Base-by-base conservation (phyloP, 148 eudicot genomes). In the Hydrangea macrophylla region DNA sequence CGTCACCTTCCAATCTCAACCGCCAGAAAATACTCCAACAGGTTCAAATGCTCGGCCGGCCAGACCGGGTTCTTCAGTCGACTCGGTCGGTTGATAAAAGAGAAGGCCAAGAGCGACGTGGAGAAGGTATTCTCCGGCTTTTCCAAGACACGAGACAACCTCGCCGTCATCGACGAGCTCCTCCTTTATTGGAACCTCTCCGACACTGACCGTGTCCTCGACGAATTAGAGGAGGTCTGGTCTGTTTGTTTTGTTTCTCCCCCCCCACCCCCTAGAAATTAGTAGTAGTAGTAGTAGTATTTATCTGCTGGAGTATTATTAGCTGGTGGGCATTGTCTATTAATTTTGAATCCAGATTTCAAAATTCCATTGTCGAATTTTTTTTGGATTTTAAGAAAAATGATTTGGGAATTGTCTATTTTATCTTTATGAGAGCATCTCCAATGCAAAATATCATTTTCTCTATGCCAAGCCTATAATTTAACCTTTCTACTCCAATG, bases 171-270 rank as follows among this genome's bases (percentile, higher is more conserved):
- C 15, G 97, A 94, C 58, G 97, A 90, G 76, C 85, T 94, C 13
- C 83, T 94, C 9, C 78, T 94, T 17, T 94, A 88, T 76, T 94
- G 98, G 98, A 93, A 93, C 66, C 85, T 93, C 48, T 81, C 82
- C 35, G 98, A 94, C 1, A 85, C 98, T 24, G 98, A 94, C 58
- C 88, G 91, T 9, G 91, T 94, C 11, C 90, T 94, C 48, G 98
- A 94, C 55, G 97, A 90, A 65, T 78, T 94, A n/a, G 98, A 90
- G 84, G 98, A 94, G 93, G 98, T 91, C n/a, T 9, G 10, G 53
- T 48, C 53, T 18, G 53, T 48, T 48, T 48, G 53, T 48, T 48
- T 48, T n/a, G n/a, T n/a, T n/a, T n/a, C n/a, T n/a, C n/a, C n/a
- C n/a, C n/a, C n/a, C n/a, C n/a, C n/a, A n/a, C n/a, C n/a, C 53